Conservation (phyloP, 257 asterid genomes). For the Solanum boliviense region DNA sequence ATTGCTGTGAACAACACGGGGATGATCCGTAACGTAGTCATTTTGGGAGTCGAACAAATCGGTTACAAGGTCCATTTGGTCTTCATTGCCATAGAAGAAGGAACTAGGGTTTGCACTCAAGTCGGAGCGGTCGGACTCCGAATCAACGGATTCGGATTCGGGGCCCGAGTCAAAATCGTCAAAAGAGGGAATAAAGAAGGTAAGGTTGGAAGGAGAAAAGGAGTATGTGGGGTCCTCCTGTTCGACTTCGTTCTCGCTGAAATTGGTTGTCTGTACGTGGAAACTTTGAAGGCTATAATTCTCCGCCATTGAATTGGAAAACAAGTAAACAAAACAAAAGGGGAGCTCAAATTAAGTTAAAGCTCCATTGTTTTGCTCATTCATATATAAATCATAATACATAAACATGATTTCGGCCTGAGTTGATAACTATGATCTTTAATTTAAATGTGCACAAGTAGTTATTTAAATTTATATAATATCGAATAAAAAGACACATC, state of each 20-base stretch:
- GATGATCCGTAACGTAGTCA: not conserved
- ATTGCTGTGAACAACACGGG: not conserved
- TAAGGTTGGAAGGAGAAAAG: not conserved
- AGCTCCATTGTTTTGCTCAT: not conserved
- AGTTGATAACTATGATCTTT: no score
- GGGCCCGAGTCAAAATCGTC: not conserved
- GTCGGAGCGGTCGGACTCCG: not conserved
- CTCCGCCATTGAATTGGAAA: not conserved
- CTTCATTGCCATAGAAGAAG: not conserved
- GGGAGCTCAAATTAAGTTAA: not conserved
- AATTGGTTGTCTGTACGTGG: not conserved
- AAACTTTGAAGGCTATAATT: not conserved
- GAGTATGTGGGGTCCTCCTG: not conserved
- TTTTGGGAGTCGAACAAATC: not conserved
- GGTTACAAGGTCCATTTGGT: not conserved
- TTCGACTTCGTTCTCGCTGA: not conserved
- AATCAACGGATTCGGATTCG: not conserved
- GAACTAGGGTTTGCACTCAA: not conserved
- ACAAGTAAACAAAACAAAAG: no score
- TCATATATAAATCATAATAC: no score
- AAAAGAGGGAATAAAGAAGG: not conserved
- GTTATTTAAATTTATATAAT: no score
- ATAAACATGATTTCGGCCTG: no score
- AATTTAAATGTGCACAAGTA: accelerated
- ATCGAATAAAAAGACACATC: accelerated